Conservation (phyloP, 169 alveolate genomes). For the Plasmodium gonderi region DNA sequence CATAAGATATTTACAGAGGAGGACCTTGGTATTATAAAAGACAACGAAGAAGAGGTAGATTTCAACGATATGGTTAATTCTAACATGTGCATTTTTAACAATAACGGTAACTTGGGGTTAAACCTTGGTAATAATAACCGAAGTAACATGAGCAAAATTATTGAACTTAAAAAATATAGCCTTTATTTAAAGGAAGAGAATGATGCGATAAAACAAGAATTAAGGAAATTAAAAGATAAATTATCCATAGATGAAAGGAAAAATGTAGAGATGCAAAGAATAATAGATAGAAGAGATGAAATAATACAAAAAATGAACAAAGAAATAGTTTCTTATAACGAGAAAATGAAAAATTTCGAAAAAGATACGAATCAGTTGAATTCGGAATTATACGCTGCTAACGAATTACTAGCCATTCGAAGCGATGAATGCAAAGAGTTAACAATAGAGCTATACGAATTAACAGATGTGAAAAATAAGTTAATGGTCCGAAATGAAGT, state of each 20-base stretch:
- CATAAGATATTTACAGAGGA: conserved; percentile 62
- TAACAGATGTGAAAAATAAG: conserved; percentile 64
- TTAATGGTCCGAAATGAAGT: conserved; percentile 59
- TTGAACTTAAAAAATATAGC: conserved; percentile 60
- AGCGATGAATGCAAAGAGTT: conserved; percentile 73
- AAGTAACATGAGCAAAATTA: neutral
- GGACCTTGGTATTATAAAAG: conserved; percentile 36
- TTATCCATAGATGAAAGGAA: conserved; percentile 38
- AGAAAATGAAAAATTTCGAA: conserved; percentile 55
- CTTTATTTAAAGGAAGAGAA: conserved; percentile 66
- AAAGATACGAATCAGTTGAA: conserved; percentile 40
- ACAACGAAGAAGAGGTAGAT: conserved; percentile 4
- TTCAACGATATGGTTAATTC: conserved; percentile 24
- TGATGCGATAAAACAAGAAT: conserved; percentile 61
- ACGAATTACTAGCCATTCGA: conserved; percentile 56
- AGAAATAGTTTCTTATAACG: conserved; percentile 61
- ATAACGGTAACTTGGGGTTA: neutral
- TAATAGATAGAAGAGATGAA: conserved; percentile 64
- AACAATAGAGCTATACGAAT: conserved; percentile 42
- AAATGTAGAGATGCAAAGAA: conserved; percentile 58
- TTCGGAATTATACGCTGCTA: conserved; percentile 66
- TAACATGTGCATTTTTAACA: conserved; percentile 47
- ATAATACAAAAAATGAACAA: conserved; percentile 53
- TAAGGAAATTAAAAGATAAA: conserved; percentile 55
- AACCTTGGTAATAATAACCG: neutral